These are phyloP conservation scores for Metschnikowia baotianmanensis DNA, from an alignment of 805 yeast genomes.

Conservation along the genomic window DNA sequence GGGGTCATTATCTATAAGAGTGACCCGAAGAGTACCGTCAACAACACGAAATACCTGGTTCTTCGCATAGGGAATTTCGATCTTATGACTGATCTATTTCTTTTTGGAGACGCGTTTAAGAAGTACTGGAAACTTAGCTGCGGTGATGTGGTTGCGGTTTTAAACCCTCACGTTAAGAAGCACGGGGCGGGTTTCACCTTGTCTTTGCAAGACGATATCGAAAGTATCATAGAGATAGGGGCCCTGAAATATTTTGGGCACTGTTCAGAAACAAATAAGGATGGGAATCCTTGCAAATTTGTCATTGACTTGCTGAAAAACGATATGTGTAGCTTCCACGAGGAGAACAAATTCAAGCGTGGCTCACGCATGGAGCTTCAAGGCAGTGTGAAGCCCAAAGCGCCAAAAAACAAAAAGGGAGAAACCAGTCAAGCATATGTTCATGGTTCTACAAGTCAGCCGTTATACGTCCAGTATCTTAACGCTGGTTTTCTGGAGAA, in stretches of 20 bases:
- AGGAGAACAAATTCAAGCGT: slow-evolving; percentile 57
- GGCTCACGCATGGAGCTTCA: slow-evolving; percentile 68
- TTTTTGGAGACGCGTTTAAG: slow-evolving; percentile 67
- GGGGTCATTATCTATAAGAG: slow-evolving; percentile 66
- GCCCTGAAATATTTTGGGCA: slow-evolving; percentile 61
- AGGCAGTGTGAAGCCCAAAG: slow-evolving; percentile 53
- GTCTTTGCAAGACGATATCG: slow-evolving; percentile 46
- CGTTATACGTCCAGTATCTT: slow-evolving; percentile 18
- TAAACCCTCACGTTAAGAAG: slow-evolving; percentile 65
- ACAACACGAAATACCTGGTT: slow-evolving; percentile 52
- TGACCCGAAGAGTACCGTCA: slow-evolving; percentile 44
- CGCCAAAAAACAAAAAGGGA: slow-evolving; percentile 48
- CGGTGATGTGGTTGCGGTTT: slow-evolving; percentile 71
- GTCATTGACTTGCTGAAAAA: slow-evolving; percentile 56
- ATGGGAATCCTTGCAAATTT: slow-evolving; percentile 53
- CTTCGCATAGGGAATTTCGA: slow-evolving; percentile 68
- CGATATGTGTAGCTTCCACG: slow-evolving; percentile 70
- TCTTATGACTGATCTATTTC: slow-evolving; percentile 53
- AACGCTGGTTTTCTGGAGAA: slow-evolving; percentile 17
- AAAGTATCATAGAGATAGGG: slow-evolving; percentile 72
- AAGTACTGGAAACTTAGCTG: slow-evolving; percentile 69
- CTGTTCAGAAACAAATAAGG: slow-evolving; percentile 52
- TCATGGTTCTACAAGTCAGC: slow-evolving; percentile 24
- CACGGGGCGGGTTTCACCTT: slow-evolving; percentile 48
- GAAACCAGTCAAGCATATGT: slow-evolving; percentile 18